A percentile compares a stretch with the other conserved stretches of the same genome.
These are phyloP conservation scores for Polychaeton citri DNA, from an alignment of 2,329 filamentous ascomycete species.

Conservation along the genomic window DNA sequence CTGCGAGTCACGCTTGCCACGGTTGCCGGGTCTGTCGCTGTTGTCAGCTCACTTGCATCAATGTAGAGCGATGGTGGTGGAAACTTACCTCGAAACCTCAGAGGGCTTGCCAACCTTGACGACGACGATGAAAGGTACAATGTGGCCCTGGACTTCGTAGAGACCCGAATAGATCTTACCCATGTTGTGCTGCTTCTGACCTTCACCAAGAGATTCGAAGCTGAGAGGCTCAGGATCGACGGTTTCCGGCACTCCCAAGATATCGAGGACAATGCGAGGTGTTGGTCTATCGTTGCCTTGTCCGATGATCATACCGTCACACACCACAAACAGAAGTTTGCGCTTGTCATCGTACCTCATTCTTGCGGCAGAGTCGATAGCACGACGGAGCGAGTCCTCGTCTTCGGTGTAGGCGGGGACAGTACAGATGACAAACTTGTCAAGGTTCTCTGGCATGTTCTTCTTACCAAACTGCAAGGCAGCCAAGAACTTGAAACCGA, in stretches of 20 bases:
- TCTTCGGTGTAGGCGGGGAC: slow-evolving; percentile 97
- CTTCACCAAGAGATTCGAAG: slow-evolving; percentile 92
- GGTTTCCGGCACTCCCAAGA: slow-evolving; percentile 84
- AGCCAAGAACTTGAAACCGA: slow-evolving; percentile 92
- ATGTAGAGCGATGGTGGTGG: slow-evolving; percentile 17
- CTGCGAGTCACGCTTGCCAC: slow-evolving; percentile 98
- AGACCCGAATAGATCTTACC: slow-evolving; percentile 95
- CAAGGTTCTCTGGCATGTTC: slow-evolving; percentile 85
- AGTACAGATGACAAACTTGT: slow-evolving; percentile 97
- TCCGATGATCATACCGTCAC: slow-evolving; percentile 98
- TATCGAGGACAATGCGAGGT: slow-evolving; percentile 89
- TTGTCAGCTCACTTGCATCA: slow-evolving; percentile 4
- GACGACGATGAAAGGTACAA: slow-evolving; percentile 91
- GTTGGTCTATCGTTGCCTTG: slow-evolving; percentile 95
- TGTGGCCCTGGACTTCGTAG: slow-evolving; percentile 95
- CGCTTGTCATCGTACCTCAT: slow-evolving; percentile 98
- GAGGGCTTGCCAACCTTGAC: slow-evolving; percentile 87
- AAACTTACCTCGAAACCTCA: slow-evolving; percentile 43
- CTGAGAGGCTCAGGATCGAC: slow-evolving; percentile 91
- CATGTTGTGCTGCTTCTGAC: slow-evolving; percentile 98
- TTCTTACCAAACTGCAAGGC: slow-evolving; percentile 87
- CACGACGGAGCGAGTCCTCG: slow-evolving; percentile 90
- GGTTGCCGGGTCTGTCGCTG: slow-evolving; percentile 60
- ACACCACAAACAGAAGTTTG: slow-evolving; percentile 83
- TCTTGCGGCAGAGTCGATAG: slow-evolving; percentile 86